phyloP scores from a whole-genome alignment of 148 eudicot genomes.

The Nepenthes mirabilis region DNA sequence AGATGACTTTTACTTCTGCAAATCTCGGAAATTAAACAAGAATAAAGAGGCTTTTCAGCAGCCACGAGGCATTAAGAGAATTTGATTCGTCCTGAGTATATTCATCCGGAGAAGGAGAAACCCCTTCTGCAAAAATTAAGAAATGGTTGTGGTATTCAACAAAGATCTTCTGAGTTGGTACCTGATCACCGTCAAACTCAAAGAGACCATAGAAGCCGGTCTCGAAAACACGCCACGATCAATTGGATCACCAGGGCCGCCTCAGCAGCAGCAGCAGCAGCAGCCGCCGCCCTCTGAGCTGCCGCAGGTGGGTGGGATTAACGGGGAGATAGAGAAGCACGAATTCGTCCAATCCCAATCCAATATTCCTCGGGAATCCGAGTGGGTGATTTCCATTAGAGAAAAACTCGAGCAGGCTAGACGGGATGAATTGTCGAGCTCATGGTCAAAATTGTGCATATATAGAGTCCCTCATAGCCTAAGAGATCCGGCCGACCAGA shows the following conservation, averaged over 20 bases:
- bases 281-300: background rate
- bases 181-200: conserved; percentile 74
- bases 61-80: no score
- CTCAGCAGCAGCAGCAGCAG: background rate
- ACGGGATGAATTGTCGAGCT: conserved; percentile 33
- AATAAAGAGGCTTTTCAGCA: no score
- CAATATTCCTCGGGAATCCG: conserved; percentile 27
- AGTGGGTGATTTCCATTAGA: conserved; percentile 39
- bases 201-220: conserved; percentile 47
- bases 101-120: background rate
- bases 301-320: background rate
- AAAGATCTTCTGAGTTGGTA: conserved; percentile 92
- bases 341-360: conserved; percentile 2
- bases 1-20: no score
- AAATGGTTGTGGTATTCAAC: conserved; percentile 96
- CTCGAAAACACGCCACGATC: conserved; percentile 26
- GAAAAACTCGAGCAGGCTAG: conserved; percentile 41
- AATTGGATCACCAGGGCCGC: conserved; percentile 1
- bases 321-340: background rate
- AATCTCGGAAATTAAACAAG: no score
- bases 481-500: conserved; percentile 38
- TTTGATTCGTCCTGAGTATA: background rate
- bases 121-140: background rate
- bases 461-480: conserved; percentile 58
- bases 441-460: conserved; percentile 52